Evolutionary conservation across 495 filamentous ascomycete species (phyloP).

Genomic region (Aspergillus olivimuriae): DNA sequence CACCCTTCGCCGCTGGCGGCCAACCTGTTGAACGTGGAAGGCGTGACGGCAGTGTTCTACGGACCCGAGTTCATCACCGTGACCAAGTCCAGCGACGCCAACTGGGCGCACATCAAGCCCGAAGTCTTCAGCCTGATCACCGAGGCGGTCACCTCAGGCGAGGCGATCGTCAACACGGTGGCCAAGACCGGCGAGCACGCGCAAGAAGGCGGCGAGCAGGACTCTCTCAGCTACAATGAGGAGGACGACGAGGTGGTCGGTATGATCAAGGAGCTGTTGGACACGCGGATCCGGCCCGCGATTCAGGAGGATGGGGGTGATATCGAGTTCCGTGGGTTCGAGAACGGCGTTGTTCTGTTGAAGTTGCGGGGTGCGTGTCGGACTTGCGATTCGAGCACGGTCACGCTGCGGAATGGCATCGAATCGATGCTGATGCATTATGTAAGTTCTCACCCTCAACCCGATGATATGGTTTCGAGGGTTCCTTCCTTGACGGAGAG

Average conservation of each 20-base stretch:
- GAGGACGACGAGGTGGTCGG: conserved; percentile 88
- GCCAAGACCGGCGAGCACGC: conserved; percentile 52
- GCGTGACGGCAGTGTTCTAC: conserved; percentile 90
- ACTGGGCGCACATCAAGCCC: conserved; percentile 92
- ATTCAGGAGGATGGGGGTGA: conserved; percentile 98
- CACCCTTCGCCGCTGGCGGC: conserved; percentile 91
- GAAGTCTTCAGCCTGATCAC: conserved; percentile 95
- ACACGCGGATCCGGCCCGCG: conserved; percentile 87
- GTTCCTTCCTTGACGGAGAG: neutral
- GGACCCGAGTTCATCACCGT: conserved; percentile 94
- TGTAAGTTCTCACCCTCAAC: conserved; percentile 36
- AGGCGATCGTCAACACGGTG: conserved; percentile 69
- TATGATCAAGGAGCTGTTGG: conserved; percentile 98
- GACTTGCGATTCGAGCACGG: conserved; percentile 92
- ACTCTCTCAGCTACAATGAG: conserved; percentile 72
- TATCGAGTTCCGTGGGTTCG: conserved; percentile 88
- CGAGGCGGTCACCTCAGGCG: conserved; percentile 75
- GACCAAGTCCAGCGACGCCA: conserved; percentile 76
- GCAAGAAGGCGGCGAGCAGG: conserved; percentile 49
- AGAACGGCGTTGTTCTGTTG: conserved; percentile 74
- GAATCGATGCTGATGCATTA: conserved; percentile 95
- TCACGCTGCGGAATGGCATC: conserved; percentile 93
- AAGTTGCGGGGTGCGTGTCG: conserved; percentile 90
- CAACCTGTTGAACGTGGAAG: conserved; percentile 83
- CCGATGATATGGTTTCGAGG: too few relatives aligned